Base-by-base conservation (phyloP, 1,139 yeast genomes). In the Ashbya aceris region DNA sequence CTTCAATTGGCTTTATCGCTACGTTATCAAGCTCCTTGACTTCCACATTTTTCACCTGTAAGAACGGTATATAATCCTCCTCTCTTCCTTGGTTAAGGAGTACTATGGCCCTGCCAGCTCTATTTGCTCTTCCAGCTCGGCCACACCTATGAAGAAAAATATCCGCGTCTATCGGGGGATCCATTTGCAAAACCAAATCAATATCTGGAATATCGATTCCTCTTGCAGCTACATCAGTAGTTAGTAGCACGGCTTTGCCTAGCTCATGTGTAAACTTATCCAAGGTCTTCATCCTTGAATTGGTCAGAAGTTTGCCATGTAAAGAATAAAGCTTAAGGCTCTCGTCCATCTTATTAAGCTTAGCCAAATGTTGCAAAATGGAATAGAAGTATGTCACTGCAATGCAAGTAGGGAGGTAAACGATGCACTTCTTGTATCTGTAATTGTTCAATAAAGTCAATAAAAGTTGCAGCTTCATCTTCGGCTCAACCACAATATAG, bases 141-240 rank as follows among this genome's bases (percentile, higher is more conserved):
- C 97, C 97, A 64, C 91, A 81, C 54, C 97, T 72, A 60, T 87
- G 96, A 40, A 86, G 68, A 54, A 87, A 87, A 49, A 83, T 79
- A 54, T 82, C 91, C 0, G 95, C 85, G 51, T 85, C 95, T 0
- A 89, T 82, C 1, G 97, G 96, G 2, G 96, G 95, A 49, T 87
- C 96, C 32, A 86, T 53, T 58, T 87, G 96, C 8, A 87, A 67
- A 3, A 87, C 96, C 32, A 87, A 65, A 55, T 89, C 96, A 11
- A 87, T 96, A 45, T 86, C 91, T 1, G 95, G 95, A 28, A 87
- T 78, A 66, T 89, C 97, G 28, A 89, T 76, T 34, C 97, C 97
- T 61, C 97, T 71, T 0, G 96, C 95, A 1, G 96, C 96, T 20
- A 83, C 89, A 66, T 83, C 93, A 0, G 93, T 83, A 4, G 91